Percentiles rank a stretch among this genome's conserved stretches.
Evolutionary conservation across 176 grass and related monocot species (phyloP).

Genomic region (bread wheat (Triticum aestivum)): IWGSC_CS_RefSeq_v2.1 NC_057812.1:209643558-209644057

Average conservation of each 20-base stretch:
- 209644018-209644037: constrained; percentile 74
- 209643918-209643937: constrained; percentile 12
- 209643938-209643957: constrained; percentile 14
- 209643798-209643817: constrained; percentile 39
- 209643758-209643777: constrained; percentile 80
- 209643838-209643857: constrained; percentile 32
- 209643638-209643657: constrained; percentile 9
- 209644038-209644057: constrained; percentile 75
- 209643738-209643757: constrained; percentile 40
- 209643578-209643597: constrained; percentile 99
- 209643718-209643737: constrained; percentile 21
- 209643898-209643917: constrained; percentile 56
- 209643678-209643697: background rate
- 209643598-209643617: constrained; percentile 92
- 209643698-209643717: background rate
- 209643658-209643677: constrained; percentile 9
- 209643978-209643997: constrained; percentile 74
- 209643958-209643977: constrained; percentile 17
- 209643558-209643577: constrained; percentile 93
- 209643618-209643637: constrained; percentile 76
- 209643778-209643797: constrained; percentile 46
- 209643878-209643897: constrained; percentile 50
- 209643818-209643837: constrained; percentile 33
- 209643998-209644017: constrained; percentile 65
- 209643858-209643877: constrained; percentile 47